Evolutionary conservation across 257 asterid genomes (phyloP), one percentile per base, ranked within the genome.

Genomic region (Lycium ferocissimum): DNA sequence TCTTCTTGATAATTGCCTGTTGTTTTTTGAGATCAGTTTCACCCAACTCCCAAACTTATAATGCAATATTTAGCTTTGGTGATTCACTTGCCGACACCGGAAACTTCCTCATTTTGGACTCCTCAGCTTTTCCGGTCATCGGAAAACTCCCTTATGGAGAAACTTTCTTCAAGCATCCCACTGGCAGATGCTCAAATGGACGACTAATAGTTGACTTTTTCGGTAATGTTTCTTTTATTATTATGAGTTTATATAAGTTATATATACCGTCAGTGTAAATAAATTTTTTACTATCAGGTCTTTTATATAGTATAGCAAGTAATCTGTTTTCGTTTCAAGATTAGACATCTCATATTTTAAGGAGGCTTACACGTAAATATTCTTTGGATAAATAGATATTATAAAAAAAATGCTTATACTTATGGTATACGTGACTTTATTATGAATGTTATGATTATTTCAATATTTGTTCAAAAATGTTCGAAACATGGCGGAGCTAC

Each of bases 11-110:
- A 40, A 4, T 86, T 22, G 2, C 54, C 1, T 33, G 11, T 58
- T 17, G 79, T 73, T 80, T 87, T 79, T 11, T 87, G 26, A 54
- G 69, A 61, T 61, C 53, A 5, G 86, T 84, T 67, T 56, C 92
- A 58, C 75, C 91, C 9, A 72, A 13, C 51, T 89, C 89, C 61
- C 81, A 82, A 35, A 78, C 79, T 0, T 94, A 94, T 79, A 89
- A 92, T 86, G 91, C 96, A 33, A 92, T 92, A 75, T 92, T 91
- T 89, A 93, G 98, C 89, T 95, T 95, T 38, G 98, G 98, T 1
- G 96, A 95, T 81, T 95, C 98, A 1, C 93, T 91, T 0, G 91
- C 98, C 35, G 98, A 94, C 49, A 92, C 98, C 4, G 98, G 98
- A 17, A 95, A 95, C 54, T 90, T 93, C 83, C 92, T 94, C 62